Conservation (phyloP, 495 filamentous ascomycete genomes). For the Hypoxylon lienhwacheense region DNA sequence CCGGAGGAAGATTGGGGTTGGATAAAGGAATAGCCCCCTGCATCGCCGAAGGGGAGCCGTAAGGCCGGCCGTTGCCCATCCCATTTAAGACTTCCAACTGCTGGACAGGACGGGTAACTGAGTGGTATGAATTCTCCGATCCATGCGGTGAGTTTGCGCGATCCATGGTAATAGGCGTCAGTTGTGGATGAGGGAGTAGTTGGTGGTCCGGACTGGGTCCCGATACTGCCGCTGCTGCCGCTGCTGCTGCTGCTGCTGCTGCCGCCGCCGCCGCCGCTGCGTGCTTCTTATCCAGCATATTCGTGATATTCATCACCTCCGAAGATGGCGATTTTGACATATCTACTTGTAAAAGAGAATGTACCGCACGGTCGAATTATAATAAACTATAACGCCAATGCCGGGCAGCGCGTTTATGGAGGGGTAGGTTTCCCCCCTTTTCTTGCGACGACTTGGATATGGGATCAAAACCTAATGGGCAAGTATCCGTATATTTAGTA, state of each 20-base stretch:
- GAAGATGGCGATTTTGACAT: conserved; percentile 40
- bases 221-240: conserved; percentile 45
- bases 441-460: background rate
- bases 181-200: conserved; percentile 57
- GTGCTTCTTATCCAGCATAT: conserved; percentile 67
- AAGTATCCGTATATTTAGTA: background rate
- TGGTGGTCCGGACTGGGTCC: conserved; percentile 53
- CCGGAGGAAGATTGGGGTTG: conserved; percentile 46
- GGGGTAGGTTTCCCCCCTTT: background rate
- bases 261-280: conserved; percentile 54
- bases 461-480: background rate
- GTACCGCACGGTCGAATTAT: background rate
- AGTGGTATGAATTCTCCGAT: conserved; percentile 67
- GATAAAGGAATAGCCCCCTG: conserved; percentile 54
- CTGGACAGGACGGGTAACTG: conserved; percentile 46
- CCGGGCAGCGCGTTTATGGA: conserved; percentile 2
- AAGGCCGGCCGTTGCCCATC: conserved; percentile 42
- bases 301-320: conserved; percentile 67
- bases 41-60: conserved; percentile 44
- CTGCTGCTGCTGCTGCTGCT: no score
- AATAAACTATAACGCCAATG: background rate
- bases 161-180: conserved; percentile 63
- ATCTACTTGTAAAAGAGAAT: background rate
- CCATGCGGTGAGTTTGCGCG: conserved; percentile 69
- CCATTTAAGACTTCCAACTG: conserved; percentile 56